Conservation (phyloP, 2,329 filamentous ascomycete genomes). For the Mycosphaerella sp. region DNA sequence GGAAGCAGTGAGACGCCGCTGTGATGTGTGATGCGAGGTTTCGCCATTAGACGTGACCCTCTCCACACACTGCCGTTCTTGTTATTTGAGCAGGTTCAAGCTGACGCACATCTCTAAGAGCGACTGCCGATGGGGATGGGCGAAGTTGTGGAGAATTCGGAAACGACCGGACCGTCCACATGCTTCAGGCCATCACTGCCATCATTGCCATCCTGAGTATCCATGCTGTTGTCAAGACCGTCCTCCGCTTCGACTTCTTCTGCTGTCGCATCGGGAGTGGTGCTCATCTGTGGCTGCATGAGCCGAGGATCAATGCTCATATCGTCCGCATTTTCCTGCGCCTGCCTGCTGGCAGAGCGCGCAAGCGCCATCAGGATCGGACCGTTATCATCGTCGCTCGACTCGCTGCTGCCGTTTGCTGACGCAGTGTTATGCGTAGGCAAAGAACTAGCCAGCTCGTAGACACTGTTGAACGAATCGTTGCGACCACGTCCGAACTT, state of each 20-base stretch:
- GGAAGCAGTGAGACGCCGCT: too few relatives aligned
- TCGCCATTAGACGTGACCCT: too few relatives aligned
- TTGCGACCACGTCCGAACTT: not conserved
- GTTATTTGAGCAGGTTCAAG: not conserved
- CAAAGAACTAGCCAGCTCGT: slow-evolving; percentile 2
- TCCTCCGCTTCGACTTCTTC: not conserved
- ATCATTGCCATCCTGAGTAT: not conserved
- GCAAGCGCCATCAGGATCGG: not conserved
- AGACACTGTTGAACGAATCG: slow-evolving; percentile 6
- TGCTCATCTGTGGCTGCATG: not conserved
- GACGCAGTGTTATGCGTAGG: slow-evolving; percentile 2
- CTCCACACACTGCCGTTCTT: not conserved
- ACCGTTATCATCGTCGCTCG: not conserved
- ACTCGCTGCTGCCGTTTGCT: not conserved
- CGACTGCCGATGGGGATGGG: slow-evolving; percentile 1
- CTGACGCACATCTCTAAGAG: not conserved
- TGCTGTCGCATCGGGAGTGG: not conserved
- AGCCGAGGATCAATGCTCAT: not conserved
- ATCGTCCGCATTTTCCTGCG: not conserved
- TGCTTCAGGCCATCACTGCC: not conserved
- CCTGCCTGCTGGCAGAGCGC: not conserved
- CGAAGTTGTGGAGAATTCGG: not conserved
- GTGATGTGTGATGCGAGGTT: too few relatives aligned
- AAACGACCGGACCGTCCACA: not conserved
- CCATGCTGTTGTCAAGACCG: not conserved